Base-by-base conservation (phyloP, 2,329 filamentous ascomycete genomes). In the Byssothecium circinans region DNA sequence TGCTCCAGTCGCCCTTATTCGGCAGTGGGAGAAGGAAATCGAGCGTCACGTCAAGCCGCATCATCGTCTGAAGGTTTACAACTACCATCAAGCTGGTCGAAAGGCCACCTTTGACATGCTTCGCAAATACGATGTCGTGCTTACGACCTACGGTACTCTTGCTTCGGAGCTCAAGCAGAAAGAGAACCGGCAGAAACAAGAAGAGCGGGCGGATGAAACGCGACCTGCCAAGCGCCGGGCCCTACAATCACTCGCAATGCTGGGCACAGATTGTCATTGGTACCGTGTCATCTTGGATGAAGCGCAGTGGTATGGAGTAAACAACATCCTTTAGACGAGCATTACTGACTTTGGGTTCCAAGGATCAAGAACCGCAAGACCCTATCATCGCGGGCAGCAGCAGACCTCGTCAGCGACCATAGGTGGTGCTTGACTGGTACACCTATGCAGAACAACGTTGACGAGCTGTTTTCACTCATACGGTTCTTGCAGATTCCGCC, bases 1-100 rank as follows among this genome's bases (percentile, higher is more conserved):
- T 39, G 88, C 86, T 0, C 90, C 90, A 0, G 83, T 95, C 10
- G 85, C 89, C 2, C 75, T 96, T 14, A 81, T 95, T 67, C 82
- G 84, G 14, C 91, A 96, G 66, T 96, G 91, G 91, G 84, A 88
- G 61, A 80, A 85, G 39, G 91, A 96, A 68, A 89, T 96, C 38
- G 69, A 77, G 48, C 80, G 78, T 30, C 91, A 91, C 68, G 71
- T 94, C 29, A 84, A 84, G 0, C 72, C 73, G 0, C 63, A 62
- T 14, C 76, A 87, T 62, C 74, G 76, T 25, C 71, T 95, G 12
- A 83, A 76, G 0, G 83, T 89, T 1, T 84, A 82, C 56, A 78
- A 91, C 25, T 81, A 89, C 47, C 89, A 95, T 61, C 82, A 82
- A 2, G 57, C 56, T 6, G 73, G 74, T 18, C 87, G 20, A 8